phyloP scores from a whole-genome alignment of 2,329 filamentous ascomycete species.

The Ophiostoma tasmaniense region DNA sequence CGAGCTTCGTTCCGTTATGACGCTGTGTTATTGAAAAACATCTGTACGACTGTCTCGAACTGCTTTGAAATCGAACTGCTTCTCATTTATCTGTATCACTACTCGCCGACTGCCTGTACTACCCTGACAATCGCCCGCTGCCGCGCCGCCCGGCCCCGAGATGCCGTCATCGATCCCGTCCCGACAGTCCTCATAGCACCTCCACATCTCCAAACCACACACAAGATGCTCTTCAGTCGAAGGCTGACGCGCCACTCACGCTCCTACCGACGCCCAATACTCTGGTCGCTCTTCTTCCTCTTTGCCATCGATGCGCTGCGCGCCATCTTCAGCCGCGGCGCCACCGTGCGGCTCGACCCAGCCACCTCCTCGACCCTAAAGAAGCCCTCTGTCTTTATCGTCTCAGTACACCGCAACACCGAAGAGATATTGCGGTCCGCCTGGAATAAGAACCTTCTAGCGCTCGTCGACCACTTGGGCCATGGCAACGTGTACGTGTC shows the following conservation, averaged over 20 bases:
- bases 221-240: conserved; percentile 29
- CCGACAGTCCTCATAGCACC: background rate
- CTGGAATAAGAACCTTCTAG: conserved; percentile 52
- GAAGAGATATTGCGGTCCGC: conserved; percentile 48
- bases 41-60: background rate
- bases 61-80: background rate
- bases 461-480: conserved; percentile 49
- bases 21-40: background rate
- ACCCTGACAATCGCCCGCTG: background rate
- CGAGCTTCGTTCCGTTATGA: background rate
- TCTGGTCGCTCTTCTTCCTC: conserved; percentile 27
- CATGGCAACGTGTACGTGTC: conserved; percentile 56
- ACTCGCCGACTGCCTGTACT: background rate
- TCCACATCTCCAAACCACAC: background rate
- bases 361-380: conserved; percentile 22
- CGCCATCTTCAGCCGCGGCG: conserved; percentile 16
- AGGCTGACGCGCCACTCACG: conserved; percentile 25
- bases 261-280: conserved; percentile 28
- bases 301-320: conserved; percentile 29
- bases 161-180: conserved; percentile 3
- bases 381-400: conserved; percentile 49
- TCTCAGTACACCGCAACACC: conserved; percentile 60
- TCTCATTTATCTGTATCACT: no score
- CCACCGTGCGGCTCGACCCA: conserved; percentile 10
- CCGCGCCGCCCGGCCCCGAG: background rate